phyloP scores from a whole-genome alignment of 306 rosid genomes.

The Prunus fruticosa region DNA sequence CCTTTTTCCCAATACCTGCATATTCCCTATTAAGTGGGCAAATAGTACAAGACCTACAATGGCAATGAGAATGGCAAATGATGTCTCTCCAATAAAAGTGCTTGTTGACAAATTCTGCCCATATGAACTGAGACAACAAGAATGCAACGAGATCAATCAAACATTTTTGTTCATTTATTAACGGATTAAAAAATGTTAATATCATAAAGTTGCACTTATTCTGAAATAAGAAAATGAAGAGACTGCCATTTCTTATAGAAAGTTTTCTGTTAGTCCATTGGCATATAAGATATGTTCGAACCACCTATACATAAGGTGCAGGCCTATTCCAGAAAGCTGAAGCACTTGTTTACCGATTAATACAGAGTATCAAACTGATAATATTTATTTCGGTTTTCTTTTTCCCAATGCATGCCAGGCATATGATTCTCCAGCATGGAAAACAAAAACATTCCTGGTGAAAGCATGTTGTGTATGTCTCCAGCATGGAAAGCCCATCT shows the following conservation, averaged over 20 bases:
- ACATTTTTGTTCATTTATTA: not conserved
- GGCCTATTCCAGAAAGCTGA: not conserved
- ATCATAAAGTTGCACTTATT: not conserved
- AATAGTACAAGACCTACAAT: conserved; percentile 93
- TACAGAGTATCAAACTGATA: not conserved
- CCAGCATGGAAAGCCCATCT: not conserved
- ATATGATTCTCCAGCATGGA: not conserved
- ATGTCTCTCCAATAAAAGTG: conserved; percentile 89
- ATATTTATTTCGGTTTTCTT: not conserved
- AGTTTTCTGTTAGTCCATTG: not conserved
- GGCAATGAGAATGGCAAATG: conserved; percentile 89
- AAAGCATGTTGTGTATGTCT: not conserved
- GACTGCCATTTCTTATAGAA: not conserved
- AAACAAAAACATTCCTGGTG: not conserved
- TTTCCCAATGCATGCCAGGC: not conserved
- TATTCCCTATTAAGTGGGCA: conserved; percentile 94
- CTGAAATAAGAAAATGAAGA: not conserved
- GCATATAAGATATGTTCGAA: not conserved
- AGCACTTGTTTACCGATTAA: not conserved
- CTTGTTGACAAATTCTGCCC: conserved; percentile 88
- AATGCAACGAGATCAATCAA: conserved; percentile 15
- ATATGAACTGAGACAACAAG: conserved; percentile 70
- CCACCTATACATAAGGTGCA: not conserved
- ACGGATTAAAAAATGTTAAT: not conserved
- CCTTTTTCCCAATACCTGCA: conserved; percentile 66